Evolutionary conservation across 2,329 filamentous ascomycete genomes (phyloP).

Genomic region (Trichoderma sp.): DNA sequence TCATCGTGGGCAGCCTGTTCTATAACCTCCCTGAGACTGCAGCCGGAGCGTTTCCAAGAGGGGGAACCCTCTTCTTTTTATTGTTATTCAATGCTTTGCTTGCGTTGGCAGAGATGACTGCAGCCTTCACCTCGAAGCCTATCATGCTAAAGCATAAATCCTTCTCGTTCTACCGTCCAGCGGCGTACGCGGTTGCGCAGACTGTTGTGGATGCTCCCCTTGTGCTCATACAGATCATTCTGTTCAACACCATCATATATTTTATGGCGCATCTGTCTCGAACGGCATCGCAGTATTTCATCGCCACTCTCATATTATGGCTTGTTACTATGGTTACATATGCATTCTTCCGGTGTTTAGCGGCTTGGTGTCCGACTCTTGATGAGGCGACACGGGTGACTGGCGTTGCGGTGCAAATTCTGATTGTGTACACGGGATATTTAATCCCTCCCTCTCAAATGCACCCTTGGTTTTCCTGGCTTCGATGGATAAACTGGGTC

Average conservation of each 20-base stretch:
- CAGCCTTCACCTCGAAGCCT: conserved; percentile 59
- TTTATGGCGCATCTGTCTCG: conserved; percentile 72
- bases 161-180: conserved; percentile 64
- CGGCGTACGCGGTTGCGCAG: conserved; percentile 55
- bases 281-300: conserved; percentile 64
- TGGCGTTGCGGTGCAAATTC: conserved; percentile 55
- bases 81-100: conserved; percentile 60
- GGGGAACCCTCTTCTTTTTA: conserved; percentile 49
- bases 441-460: conserved; percentile 56
- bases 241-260: conserved; percentile 71
- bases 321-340: conserved; percentile 56
- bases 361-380: conserved; percentile 56
- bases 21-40: conserved; percentile 62
- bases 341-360: conserved; percentile 57
- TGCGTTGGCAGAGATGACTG: conserved; percentile 70
- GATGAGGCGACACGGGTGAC: conserved; percentile 61
- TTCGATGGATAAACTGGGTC: conserved; percentile 63
- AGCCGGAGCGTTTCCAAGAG: conserved; percentile 58
- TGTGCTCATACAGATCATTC: conserved; percentile 61
- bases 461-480: conserved; percentile 62
- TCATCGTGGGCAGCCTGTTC: conserved; percentile 79
- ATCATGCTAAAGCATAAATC: conserved; percentile 69
- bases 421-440: conserved; percentile 68
- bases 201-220: conserved; percentile 57
- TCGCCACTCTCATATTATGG: conserved; percentile 60